Evolutionary conservation across 2,329 filamentous ascomycete species (phyloP), one percentile per base, ranked within the genome.

Genomic region (Fusarium sp.): DNA sequence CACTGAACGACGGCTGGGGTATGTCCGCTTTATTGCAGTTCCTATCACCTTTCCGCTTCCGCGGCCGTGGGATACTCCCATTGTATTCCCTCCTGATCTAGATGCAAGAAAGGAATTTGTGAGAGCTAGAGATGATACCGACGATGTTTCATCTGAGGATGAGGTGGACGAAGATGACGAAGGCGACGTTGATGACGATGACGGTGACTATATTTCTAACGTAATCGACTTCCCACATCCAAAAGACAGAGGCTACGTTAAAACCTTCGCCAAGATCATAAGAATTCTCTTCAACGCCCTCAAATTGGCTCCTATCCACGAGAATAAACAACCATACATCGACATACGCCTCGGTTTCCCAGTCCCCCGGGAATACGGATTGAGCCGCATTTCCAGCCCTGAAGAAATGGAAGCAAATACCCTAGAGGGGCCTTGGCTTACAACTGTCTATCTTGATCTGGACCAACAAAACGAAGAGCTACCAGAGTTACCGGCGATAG

Each of bases 41-140:
- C 50, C 54, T 8, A 59, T 66, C 7, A 49, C 50, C 9, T 65
- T 66, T 14, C 61, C 63, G 9, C 61, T 66, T 1, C 63, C 63
- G 3, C 64, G 50, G 29, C 63, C 63, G 1, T 66, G 50, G 63
- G 63, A 65, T 29, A 29, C 38, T 15, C 61, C 63, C 2, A 35
- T 66, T 4, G 13, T 59, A 2, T 66, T 65, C 9, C 41, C 61
- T 3, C 44, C 31, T 20, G 60, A 49, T 3, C 18, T 27, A 2
- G 17, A 17, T 3, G 4, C 12, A 1, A 22, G 17, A 15, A 3
- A 38, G 11, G 14, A 39, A 8, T 10, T 27, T 11, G 46, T 27
- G 7, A 29, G 17, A 6, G 35, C 27, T 3, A 18, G 38, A 2
- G 39, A 15, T 41, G n/a, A 38, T 31, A 14, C 35, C 13, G 36